Evolutionary conservation across 2,329 filamentous ascomycete species (phyloP).

Genomic region (Arthrobotrys musiformis): DNA sequence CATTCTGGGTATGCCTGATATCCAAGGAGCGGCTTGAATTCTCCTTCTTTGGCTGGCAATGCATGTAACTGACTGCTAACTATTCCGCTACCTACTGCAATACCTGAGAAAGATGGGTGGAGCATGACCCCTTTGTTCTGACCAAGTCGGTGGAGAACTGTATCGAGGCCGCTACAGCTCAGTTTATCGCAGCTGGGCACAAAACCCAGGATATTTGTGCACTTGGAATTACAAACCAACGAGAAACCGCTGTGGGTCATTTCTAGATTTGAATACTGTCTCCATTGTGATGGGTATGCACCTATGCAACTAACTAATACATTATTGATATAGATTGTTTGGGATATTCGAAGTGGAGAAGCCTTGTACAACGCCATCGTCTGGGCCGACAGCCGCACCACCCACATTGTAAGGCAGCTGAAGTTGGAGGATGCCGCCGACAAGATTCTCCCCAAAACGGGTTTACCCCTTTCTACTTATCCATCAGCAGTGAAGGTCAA

Average conservation of each 20-base stretch:
- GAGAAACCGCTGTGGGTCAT: slow-evolving; percentile 76
- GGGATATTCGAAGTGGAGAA: slow-evolving; percentile 83
- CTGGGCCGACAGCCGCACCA: slow-evolving; percentile 88
- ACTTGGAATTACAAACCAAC: slow-evolving; percentile 88
- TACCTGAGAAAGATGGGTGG: slow-evolving; percentile 76
- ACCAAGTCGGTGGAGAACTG: slow-evolving; percentile 79
- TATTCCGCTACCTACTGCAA: background rate
- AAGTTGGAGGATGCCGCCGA: slow-evolving; percentile 76
- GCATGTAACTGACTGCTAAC: slow-evolving; percentile 14
- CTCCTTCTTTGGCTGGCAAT: background rate
- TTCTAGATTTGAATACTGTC: background rate
- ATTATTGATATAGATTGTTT: slow-evolving; percentile 69
- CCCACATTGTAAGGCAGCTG: slow-evolving; percentile 78
- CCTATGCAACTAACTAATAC: background rate
- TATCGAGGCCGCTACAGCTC: slow-evolving; percentile 78
- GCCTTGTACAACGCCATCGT: slow-evolving; percentile 86
- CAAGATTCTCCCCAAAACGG: slow-evolving; percentile 76
- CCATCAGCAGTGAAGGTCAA: slow-evolving; percentile 85
- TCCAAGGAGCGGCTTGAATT: background rate
- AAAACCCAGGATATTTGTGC: slow-evolving; percentile 75
- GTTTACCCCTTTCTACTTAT: slow-evolving; percentile 86
- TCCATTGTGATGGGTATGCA: background rate
- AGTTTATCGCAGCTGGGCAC: slow-evolving; percentile 78
- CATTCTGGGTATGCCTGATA: slow-evolving; percentile 75
- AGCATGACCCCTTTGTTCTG: slow-evolving; percentile 84